Percentiles rank a stretch among this genome's conserved stretches.
Evolutionary conservation across 768 basidiomycete genomes (phyloP).

Genomic region (Heimioporus sp.): DNA sequence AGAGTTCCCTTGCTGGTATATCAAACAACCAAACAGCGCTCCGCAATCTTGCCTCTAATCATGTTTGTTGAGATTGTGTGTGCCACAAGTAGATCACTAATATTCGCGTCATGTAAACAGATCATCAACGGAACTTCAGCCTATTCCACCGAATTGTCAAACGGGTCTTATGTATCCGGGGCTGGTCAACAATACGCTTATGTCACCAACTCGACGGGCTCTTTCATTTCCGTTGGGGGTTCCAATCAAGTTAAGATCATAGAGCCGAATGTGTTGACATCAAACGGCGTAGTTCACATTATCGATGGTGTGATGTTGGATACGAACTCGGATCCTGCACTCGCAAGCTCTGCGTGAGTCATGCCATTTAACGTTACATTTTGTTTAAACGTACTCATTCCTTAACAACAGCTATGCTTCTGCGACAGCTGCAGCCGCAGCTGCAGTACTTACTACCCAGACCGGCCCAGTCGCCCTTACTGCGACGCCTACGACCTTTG

Average conservation of each 20-base stretch:
- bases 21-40: conserved; percentile 47
- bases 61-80: conserved; percentile 39
- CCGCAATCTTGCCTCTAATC: conserved; percentile 50
- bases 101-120: conserved; percentile 26
- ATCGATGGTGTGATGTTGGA: conserved; percentile 54
- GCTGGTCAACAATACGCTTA: conserved; percentile 55
- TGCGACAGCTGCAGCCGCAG: conserved; percentile 47
- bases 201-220: conserved; percentile 53
- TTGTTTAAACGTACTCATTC: background rate
- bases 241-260: conserved; percentile 51
- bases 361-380: no score
- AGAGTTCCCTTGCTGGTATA: conserved; percentile 32
- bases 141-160: conserved; percentile 53
- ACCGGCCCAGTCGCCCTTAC: conserved; percentile 37
- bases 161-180: conserved; percentile 45
- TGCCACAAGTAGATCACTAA: background rate
- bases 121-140: conserved; percentile 66
- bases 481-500: background rate
- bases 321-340: conserved; percentile 37
- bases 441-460: conserved; percentile 37
- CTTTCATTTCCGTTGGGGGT: conserved; percentile 48
- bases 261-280: conserved; percentile 54
- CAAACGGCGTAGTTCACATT: conserved; percentile 71
- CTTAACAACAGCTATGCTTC: conserved; percentile 34
- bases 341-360: conserved; percentile 55